Evolutionary conservation across 306 rosid species (phyloP).

Genomic region (Quercus bicolor): DNA sequence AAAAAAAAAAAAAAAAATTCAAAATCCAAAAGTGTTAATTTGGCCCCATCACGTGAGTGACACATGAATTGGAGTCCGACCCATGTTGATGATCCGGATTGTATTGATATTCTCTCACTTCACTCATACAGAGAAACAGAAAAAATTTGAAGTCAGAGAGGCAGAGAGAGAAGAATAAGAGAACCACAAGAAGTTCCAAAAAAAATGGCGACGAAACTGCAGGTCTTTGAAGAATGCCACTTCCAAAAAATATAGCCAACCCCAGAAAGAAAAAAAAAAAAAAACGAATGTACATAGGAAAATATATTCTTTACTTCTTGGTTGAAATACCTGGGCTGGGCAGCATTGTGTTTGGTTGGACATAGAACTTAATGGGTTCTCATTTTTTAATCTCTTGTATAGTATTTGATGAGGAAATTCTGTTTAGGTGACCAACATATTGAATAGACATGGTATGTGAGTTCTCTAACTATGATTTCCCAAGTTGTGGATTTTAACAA

Average conservation of each 20-base stretch:
- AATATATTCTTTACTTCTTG: neutral
- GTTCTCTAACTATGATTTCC: neutral
- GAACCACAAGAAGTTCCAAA: slow-evolving; percentile 51
- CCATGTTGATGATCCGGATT: too few relatives aligned
- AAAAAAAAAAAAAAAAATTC: too few relatives aligned
- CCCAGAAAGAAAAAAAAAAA: slow-evolving; percentile 7
- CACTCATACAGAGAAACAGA: too few relatives aligned
- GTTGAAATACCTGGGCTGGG: neutral
- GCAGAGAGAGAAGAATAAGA: slow-evolving; percentile 11
- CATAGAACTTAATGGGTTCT: neutral
- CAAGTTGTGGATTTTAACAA: neutral
- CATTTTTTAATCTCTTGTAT: neutral
- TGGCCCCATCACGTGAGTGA: too few relatives aligned
- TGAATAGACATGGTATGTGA: slow-evolving; percentile 5
- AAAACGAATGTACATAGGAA: neutral
- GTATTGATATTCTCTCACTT: too few relatives aligned
- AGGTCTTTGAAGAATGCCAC: slow-evolving; percentile 38
- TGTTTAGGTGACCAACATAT: neutral
- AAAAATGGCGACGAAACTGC: slow-evolving; percentile 65
- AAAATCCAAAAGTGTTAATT: too few relatives aligned
- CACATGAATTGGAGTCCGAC: too few relatives aligned
- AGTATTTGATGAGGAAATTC: slow-evolving; percentile 2
- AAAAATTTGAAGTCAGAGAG: neutral
- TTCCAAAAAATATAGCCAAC: slow-evolving; percentile 27
- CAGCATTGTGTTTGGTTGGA: slow-evolving; percentile 5